These are phyloP conservation scores for Apiospora aurea DNA, from an alignment of 2,329 filamentous ascomycete genomes.

Conservation along the genomic window DNA sequence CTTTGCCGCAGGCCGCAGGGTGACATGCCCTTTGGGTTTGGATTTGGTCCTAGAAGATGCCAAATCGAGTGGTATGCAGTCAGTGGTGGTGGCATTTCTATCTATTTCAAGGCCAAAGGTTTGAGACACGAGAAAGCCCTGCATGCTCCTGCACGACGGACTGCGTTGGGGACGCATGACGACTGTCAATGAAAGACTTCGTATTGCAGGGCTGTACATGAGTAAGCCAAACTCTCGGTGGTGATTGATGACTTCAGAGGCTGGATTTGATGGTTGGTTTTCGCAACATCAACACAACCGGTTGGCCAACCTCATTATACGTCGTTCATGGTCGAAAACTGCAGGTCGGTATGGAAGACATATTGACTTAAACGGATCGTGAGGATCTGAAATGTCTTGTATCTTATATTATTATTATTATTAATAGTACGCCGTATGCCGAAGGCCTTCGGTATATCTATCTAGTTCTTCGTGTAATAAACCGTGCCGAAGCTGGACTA, in stretches of 20 bases:
- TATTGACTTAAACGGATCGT: too few species aligned
- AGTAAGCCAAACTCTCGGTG: background rate
- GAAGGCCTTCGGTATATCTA: too few species aligned
- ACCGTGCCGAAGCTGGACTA: too few species aligned
- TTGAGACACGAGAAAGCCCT: slow-evolving; percentile 9
- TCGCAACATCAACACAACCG: background rate
- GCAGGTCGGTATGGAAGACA: background rate
- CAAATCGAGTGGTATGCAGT: background rate
- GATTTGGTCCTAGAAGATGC: background rate
- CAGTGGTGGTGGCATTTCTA: background rate
- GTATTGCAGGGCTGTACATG: background rate
- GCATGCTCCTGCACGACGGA: background rate
- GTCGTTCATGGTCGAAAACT: background rate
- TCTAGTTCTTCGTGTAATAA: too few species aligned
- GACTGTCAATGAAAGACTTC: background rate
- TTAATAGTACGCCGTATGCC: too few species aligned
- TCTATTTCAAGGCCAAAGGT: background rate
- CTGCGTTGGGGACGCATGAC: background rate
- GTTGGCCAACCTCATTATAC: background rate
- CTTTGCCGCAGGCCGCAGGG: background rate
- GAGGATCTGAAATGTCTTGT: background rate
- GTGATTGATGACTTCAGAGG: background rate
- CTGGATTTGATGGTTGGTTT: background rate
- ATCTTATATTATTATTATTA: too few species aligned
- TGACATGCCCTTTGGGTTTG: background rate